Evolutionary conservation across 2,329 filamentous ascomycete genomes (phyloP).

Genomic region (Daldinia eschscholtzii): DNA sequence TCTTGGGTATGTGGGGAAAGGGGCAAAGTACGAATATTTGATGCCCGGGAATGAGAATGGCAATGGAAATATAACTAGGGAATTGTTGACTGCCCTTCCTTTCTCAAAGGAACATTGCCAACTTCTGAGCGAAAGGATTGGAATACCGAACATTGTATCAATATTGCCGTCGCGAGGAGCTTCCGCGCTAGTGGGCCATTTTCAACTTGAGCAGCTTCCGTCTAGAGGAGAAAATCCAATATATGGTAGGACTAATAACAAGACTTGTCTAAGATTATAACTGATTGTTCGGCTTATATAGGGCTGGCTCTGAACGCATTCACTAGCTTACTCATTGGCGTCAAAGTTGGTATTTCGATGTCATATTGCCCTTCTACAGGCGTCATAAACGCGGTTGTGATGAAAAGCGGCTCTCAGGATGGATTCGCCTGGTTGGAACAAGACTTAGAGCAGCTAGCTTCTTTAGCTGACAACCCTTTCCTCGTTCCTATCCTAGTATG

Average conservation of each 20-base stretch:
- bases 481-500: slow-evolving; percentile 19
- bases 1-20: slow-evolving; percentile 18
- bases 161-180: slow-evolving; percentile 11
- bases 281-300: not conserved
- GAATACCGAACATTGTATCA: slow-evolving; percentile 7
- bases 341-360: slow-evolving; percentile 22
- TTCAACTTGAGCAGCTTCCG: slow-evolving; percentile 10
- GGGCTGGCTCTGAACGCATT: slow-evolving; percentile 21
- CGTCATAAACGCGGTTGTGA: slow-evolving; percentile 11
- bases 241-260: slow-evolving; percentile 15
- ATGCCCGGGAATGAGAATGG: slow-evolving; percentile 1
- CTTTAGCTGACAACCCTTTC: slow-evolving; percentile 25
- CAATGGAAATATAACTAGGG: not conserved
- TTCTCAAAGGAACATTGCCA: slow-evolving; percentile 16
- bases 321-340: slow-evolving; percentile 20
- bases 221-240: not conserved
- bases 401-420: slow-evolving; percentile 17
- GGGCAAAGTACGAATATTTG: slow-evolving; percentile 23
- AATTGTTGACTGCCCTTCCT: slow-evolving; percentile 7
- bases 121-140: slow-evolving; percentile 8
- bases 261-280: not conserved
- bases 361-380: slow-evolving; percentile 23
- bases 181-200: slow-evolving; percentile 15
- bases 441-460: slow-evolving; percentile 19
- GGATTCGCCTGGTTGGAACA: slow-evolving; percentile 21